Conservation (phyloP, 83 land plant genomes). For the Larix sibirica region DNA sequence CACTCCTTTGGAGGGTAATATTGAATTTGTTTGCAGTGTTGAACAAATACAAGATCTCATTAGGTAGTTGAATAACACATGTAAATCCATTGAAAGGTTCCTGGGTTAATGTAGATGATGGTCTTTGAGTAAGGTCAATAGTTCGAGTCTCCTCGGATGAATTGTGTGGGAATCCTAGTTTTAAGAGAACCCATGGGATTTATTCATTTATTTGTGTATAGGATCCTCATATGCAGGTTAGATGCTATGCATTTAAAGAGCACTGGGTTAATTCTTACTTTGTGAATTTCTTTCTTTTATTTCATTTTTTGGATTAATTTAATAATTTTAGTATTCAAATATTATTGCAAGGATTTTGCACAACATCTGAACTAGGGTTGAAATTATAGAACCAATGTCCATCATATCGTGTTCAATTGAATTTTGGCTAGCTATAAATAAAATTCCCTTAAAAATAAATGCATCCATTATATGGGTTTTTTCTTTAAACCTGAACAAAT, state of each 20-base stretch:
- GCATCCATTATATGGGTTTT: neutral
- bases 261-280: neutral
- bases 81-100: conserved; percentile 34
- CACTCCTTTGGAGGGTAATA: neutral
- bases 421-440: neutral
- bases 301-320: no score
- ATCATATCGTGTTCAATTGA: neutral
- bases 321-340: no score
- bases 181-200: no score
- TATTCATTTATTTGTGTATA: no score
- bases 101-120: neutral
- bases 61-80: conserved; percentile 29
- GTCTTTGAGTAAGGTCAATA: no score
- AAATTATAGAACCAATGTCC: neutral
- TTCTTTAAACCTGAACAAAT: neutral
- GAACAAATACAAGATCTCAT: conserved; percentile 37
- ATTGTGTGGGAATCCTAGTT: neutral
- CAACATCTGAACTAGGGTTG: neutral
- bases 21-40: conserved; percentile 28
- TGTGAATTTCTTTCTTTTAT: neutral
- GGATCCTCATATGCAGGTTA: no score
- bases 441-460: neutral
- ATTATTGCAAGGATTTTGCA: neutral
- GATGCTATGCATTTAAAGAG: neutral
- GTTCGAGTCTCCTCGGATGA: neutral